Evolutionary conservation across 768 basidiomycete species (phyloP).

Genomic region (Kwoniella heveanensis): DNA sequence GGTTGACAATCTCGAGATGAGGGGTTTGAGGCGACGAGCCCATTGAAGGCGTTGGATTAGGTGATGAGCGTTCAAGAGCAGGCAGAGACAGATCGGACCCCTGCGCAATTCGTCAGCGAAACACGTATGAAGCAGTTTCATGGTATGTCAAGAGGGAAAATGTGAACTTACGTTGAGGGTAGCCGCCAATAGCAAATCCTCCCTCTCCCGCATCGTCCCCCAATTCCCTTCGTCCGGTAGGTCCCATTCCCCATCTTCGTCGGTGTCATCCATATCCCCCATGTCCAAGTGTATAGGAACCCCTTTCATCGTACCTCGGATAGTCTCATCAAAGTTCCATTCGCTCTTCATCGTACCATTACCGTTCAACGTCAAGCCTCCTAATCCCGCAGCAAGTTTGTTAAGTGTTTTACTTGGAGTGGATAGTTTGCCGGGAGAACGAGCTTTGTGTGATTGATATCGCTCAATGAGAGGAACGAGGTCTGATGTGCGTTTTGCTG

Average conservation of each 20-base stretch:
- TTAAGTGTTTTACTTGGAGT: slow-evolving; percentile 44
- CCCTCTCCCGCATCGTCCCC: slow-evolving; percentile 45
- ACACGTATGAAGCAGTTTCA: too few relatives aligned
- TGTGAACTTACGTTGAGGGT: slow-evolving; percentile 22
- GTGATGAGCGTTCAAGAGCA: slow-evolving; percentile 57
- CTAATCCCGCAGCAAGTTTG: slow-evolving; percentile 53
- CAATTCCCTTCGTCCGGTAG: slow-evolving; percentile 48
- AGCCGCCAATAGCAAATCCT: slow-evolving; percentile 11
- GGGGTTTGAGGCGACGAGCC: slow-evolving; percentile 61
- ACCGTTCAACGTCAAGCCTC: slow-evolving; percentile 26
- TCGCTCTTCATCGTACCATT: slow-evolving; percentile 74
- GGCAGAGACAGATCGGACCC: slow-evolving; percentile 61
- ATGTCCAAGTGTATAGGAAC: slow-evolving; percentile 40
- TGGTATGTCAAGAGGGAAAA: too few relatives aligned
- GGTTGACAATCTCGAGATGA: slow-evolving; percentile 67
- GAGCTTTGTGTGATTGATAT: slow-evolving; percentile 72
- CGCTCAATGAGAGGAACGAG: slow-evolving; percentile 87
- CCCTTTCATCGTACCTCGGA: slow-evolving; percentile 50
- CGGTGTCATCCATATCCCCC: slow-evolving; percentile 36
- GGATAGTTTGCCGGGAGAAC: slow-evolving; percentile 63
- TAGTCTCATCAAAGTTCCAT: slow-evolving; percentile 77
- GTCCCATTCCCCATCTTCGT: slow-evolving; percentile 56
- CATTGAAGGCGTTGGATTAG: slow-evolving; percentile 41
- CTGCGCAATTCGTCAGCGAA: too few relatives aligned
- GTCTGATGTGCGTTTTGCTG: slow-evolving; percentile 77